Evolutionary conservation across 106 monocot genomes (phyloP).

Genomic region (Dendrobium catenatum): DNA sequence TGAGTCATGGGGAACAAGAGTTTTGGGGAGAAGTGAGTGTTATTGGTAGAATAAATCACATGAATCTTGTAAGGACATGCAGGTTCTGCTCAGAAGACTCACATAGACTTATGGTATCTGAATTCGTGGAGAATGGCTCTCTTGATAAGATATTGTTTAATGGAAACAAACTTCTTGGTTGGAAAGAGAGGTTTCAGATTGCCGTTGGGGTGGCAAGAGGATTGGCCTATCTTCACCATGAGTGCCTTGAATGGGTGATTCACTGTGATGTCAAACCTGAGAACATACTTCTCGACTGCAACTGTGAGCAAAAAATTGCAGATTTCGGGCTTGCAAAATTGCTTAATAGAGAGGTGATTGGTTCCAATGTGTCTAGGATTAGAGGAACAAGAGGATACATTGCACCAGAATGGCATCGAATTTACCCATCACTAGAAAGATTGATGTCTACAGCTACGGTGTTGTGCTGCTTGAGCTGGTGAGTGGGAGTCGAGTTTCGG

Average conservation of each 20-base stretch:
- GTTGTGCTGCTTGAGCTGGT: slow-evolving; percentile 42
- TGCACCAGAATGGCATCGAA: slow-evolving; percentile 26
- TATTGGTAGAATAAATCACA: slow-evolving; percentile 54
- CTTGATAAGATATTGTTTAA: slow-evolving; percentile 41
- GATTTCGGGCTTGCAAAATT: slow-evolving; percentile 22
- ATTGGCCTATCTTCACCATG: slow-evolving; percentile 62
- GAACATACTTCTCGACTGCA: slow-evolving; percentile 39
- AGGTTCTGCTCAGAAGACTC: slow-evolving; percentile 48
- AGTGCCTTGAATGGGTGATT: slow-evolving; percentile 65
- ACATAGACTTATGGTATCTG: slow-evolving; percentile 44
- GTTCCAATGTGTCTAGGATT: slow-evolving; percentile 5
- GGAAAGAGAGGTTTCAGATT: slow-evolving; percentile 45
- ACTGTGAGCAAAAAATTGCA: slow-evolving; percentile 30
- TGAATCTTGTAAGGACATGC: slow-evolving; percentile 58
- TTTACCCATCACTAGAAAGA: slow-evolving; percentile 35
- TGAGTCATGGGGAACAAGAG: slow-evolving; percentile 42
- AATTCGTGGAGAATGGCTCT: slow-evolving; percentile 56
- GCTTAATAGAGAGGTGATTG: slow-evolving; percentile 6
- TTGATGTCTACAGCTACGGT: slow-evolving; percentile 49
- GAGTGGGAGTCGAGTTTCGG: slow-evolving; percentile 21
- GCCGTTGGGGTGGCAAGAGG: slow-evolving; percentile 50
- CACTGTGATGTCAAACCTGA: slow-evolving; percentile 69
- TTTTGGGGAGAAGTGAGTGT: slow-evolving; percentile 51
- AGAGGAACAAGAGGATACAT: slow-evolving; percentile 40
- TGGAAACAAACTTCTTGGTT: slow-evolving; percentile 14